These are phyloP conservation scores for Geopyxis carbonaria DNA, from an alignment of 495 filamentous ascomycete species.

Conservation along the genomic window DNA sequence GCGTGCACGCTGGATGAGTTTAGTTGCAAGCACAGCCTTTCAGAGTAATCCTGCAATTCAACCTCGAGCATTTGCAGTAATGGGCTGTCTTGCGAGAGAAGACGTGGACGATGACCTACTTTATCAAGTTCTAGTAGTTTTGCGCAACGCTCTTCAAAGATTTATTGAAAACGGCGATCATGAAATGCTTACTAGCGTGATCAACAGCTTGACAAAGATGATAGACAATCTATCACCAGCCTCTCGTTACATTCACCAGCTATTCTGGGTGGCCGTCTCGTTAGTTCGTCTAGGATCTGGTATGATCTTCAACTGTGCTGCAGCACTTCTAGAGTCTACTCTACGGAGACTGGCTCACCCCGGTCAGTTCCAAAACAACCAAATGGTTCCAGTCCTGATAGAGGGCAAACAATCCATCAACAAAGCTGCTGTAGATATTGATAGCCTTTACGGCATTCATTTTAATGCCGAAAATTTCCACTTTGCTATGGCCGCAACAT, in stretches of 20 bases:
- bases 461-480: conserved; percentile 48
- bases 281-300: conserved; percentile 34
- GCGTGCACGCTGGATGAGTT: conserved; percentile 55
- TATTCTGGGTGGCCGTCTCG: conserved; percentile 51
- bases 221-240: conserved; percentile 46
- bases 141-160: conserved; percentile 40
- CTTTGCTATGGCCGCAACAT: conserved; percentile 41
- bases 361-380: conserved; percentile 38
- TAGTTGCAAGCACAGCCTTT: conserved; percentile 52
- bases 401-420: conserved; percentile 40
- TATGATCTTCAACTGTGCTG: conserved; percentile 47
- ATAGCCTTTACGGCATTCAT: conserved; percentile 43
- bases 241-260: conserved; percentile 47
- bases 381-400: conserved; percentile 39
- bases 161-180: conserved; percentile 42
- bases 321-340: conserved; percentile 43
- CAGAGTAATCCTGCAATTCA: conserved; percentile 55
- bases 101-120: conserved; percentile 52
- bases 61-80: conserved; percentile 47
- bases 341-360: conserved; percentile 40
- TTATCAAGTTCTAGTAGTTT: conserved; percentile 49
- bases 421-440: conserved; percentile 38
- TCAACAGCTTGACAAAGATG: conserved; percentile 49
- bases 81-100: conserved; percentile 49
- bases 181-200: conserved; percentile 50